phyloP scores from a whole-genome alignment of 148 eudicot species.

The Agrostemma githago region DNA sequence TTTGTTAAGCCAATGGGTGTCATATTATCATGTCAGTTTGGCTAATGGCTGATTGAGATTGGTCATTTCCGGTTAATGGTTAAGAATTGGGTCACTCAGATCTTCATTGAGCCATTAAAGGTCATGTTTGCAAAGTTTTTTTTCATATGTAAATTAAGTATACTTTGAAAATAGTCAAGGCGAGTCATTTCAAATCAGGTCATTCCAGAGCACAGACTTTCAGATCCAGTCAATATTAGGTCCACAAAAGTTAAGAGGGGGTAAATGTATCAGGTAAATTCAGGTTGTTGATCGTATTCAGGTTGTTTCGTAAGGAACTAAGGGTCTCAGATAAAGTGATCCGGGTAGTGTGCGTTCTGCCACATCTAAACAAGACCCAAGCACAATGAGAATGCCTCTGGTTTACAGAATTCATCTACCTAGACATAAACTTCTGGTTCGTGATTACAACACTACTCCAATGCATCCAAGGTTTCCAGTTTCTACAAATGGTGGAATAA shows the following conservation, averaged over 20 bases:
- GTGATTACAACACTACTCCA: too few species aligned
- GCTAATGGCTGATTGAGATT: not conserved
- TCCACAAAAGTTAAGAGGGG: not conserved
- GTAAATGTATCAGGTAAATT: not conserved
- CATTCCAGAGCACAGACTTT: not conserved
- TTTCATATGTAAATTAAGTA: not conserved
- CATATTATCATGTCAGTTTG: not conserved
- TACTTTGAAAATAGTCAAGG: not conserved
- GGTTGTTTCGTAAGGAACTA: not conserved
- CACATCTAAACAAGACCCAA: not conserved
- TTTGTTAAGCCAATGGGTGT: not conserved
- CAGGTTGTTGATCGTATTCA: not conserved
- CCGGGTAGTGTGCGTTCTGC: not conserved
- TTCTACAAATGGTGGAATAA: too few species aligned
- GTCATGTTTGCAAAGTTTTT: not conserved
- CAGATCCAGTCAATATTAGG: not conserved
- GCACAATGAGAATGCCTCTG: not conserved
- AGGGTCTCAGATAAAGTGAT: not conserved
- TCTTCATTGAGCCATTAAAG: not conserved
- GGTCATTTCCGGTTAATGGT: not conserved
- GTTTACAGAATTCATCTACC: too few species aligned
- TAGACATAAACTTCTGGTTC: too few species aligned
- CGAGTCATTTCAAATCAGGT: not conserved
- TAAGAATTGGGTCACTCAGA: not conserved
- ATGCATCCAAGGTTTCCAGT: too few species aligned